phyloP scores from a whole-genome alignment of 2,329 filamentous ascomycete species.

The Karstenula rhodostoma region DNA sequence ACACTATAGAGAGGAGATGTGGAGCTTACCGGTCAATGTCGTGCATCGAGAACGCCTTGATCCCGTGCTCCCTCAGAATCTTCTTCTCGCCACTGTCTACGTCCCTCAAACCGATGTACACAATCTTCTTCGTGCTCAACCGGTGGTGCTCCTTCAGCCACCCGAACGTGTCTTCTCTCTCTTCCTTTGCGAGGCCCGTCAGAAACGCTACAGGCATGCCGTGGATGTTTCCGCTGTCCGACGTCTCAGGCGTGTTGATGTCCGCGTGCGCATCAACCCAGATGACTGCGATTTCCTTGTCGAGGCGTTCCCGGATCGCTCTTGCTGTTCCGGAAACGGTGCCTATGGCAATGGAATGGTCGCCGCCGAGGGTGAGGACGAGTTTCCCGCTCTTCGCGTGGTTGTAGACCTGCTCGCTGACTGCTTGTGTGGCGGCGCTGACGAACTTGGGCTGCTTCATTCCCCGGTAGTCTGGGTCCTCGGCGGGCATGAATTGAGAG shows the following conservation, averaged over 20 bases:
- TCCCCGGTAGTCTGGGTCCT: constrained; percentile 80
- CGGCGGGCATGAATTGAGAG: constrained; percentile 72
- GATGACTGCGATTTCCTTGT: constrained; percentile 88
- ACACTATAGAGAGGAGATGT: background rate
- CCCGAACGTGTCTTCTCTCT: constrained; percentile 82
- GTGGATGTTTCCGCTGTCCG: constrained; percentile 91
- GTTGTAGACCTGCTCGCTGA: constrained; percentile 85
- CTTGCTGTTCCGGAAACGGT: constrained; percentile 87
- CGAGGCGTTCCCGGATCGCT: constrained; percentile 83
- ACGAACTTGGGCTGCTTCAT: constrained; percentile 96
- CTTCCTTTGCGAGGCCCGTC: constrained; percentile 81
- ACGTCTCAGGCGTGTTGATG: constrained; percentile 95
- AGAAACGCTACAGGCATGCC: constrained; percentile 97
- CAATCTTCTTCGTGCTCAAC: constrained; percentile 80
- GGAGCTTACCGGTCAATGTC: constrained; percentile 82
- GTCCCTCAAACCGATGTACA: constrained; percentile 95
- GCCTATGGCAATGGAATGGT: constrained; percentile 96
- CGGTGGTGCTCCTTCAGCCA: constrained; percentile 81
- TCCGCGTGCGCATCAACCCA: constrained; percentile 99
- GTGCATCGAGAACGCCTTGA: constrained; percentile 98
- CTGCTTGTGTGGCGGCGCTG: constrained; percentile 80
- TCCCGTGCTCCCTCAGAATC: constrained; percentile 84
- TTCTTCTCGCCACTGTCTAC: constrained; percentile 94
- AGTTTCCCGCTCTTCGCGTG: constrained; percentile 85
- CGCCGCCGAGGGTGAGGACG: constrained; percentile 91